Conservation (phyloP, 2,329 filamentous ascomycete species). For the Penicillium sp. region DNA sequence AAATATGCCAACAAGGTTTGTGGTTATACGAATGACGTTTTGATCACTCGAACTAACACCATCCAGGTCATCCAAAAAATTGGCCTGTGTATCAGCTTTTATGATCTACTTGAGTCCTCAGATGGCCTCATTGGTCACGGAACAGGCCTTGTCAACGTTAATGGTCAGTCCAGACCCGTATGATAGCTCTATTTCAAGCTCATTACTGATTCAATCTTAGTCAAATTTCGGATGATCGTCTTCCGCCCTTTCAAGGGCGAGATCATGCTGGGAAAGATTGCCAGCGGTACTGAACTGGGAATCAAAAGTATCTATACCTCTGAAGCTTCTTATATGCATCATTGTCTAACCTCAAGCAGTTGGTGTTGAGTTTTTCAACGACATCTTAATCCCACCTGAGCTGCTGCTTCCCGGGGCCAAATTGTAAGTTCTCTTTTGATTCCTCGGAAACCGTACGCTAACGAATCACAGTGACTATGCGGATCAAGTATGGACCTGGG, state of each 20-base stretch:
- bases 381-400: slow-evolving; percentile 76
- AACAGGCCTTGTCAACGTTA: slow-evolving; percentile 88
- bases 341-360: slow-evolving; percentile 51
- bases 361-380: slow-evolving; percentile 88
- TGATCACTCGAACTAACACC: background rate
- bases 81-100: slow-evolving; percentile 89
- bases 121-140: slow-evolving; percentile 94
- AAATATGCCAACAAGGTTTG: slow-evolving; percentile 91
- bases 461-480: slow-evolving; percentile 60
- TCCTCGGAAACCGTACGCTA: slow-evolving; percentile 14
- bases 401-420: slow-evolving; percentile 73
- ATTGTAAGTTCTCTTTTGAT: slow-evolving; percentile 59
- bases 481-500: slow-evolving; percentile 84
- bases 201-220: slow-evolving; percentile 46
- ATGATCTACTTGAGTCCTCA: slow-evolving; percentile 83
- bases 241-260: slow-evolving; percentile 97
- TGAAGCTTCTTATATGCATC: no score
- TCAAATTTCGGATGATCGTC: slow-evolving; percentile 89
- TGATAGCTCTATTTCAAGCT: background rate
- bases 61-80: slow-evolving; percentile 84
- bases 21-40: background rate
- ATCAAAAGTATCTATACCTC: slow-evolving; percentile 58
- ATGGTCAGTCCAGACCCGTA: slow-evolving; percentile 56
- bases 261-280: slow-evolving; percentile 82
- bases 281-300: slow-evolving; percentile 68